Conservation (phyloP, 345 rosid genomes). For the Camelina sativa region DNA sequence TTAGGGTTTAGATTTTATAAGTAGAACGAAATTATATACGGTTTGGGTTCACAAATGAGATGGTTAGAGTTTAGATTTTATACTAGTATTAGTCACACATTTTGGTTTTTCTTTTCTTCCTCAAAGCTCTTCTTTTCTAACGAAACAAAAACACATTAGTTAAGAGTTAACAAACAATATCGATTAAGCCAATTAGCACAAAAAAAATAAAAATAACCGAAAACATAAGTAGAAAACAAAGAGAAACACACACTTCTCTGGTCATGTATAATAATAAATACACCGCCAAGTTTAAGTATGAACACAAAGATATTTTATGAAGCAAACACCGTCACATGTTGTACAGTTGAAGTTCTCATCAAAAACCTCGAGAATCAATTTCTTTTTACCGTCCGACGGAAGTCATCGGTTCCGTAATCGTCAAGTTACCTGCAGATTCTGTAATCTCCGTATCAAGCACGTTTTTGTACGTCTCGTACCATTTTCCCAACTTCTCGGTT, state of each 20-base stretch:
- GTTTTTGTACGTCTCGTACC: constrained; percentile 8
- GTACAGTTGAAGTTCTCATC: background rate
- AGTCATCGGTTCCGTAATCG: constrained; percentile 27
- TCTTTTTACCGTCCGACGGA: constrained; percentile 23
- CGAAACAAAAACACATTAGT: no score
- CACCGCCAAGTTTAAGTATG: constrained; percentile 14
- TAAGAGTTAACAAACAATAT: no score
- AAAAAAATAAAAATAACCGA: background rate
- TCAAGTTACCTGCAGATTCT: constrained; percentile 25
- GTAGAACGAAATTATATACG: no score
- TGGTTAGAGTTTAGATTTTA: no score
- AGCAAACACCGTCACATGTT: constrained; percentile 2
- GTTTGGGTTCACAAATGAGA: no score
- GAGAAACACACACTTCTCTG: background rate
- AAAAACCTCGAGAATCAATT: constrained; percentile 7
- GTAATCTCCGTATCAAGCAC: background rate
- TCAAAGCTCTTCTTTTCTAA: no score
- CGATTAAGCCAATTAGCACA: background rate
- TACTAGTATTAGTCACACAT: no score
- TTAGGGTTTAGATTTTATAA: no score
- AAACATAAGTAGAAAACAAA: background rate
- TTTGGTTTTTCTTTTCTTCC: no score
- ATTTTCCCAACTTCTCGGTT: constrained; percentile 17
- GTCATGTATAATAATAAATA: constrained; percentile 15
- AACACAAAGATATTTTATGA: background rate